A percentile compares a stretch with the other conserved stretches of the same genome.
phyloP scores from a whole-genome alignment of 2,329 filamentous ascomycete species.

The Neofusicoccum kwambonambiense region DNA sequence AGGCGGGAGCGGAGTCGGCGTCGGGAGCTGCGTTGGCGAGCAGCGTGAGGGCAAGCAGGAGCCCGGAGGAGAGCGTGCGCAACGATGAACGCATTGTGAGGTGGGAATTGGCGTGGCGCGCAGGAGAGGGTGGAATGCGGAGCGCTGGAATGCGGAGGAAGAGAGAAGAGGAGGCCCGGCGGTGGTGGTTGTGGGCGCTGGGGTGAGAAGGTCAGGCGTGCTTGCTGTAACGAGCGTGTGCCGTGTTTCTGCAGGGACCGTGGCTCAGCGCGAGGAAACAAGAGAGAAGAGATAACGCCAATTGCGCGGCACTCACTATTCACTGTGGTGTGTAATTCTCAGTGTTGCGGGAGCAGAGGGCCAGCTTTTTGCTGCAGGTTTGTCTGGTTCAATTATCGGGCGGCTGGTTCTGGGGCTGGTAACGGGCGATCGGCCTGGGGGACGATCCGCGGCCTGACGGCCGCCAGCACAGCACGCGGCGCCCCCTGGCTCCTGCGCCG shows the following conservation, averaged over 20 bases:
- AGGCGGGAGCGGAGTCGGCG: background rate
- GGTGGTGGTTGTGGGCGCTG: background rate
- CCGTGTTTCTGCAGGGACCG: background rate
- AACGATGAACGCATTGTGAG: conserved; percentile 4
- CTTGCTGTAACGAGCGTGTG: background rate
- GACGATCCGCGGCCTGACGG: background rate
- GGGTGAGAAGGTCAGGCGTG: background rate
- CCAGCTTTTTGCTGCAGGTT: background rate
- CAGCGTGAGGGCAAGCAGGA: background rate
- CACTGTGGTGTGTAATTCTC: background rate
- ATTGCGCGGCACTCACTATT: background rate
- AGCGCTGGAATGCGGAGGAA: background rate
- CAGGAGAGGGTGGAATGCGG: background rate
- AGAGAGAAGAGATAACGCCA: too few relatives aligned
- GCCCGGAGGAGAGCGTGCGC: background rate
- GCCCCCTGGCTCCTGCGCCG: background rate
- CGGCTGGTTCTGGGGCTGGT: conserved; percentile 13
- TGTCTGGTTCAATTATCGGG: conserved; percentile 2
- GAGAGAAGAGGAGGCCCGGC: background rate
- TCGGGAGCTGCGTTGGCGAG: background rate
- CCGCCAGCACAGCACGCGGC: background rate
- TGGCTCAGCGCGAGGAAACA: background rate
- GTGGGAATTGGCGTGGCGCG: background rate
- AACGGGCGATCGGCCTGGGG: background rate
- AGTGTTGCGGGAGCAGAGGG: background rate